Evolutionary conservation across 2,329 filamentous ascomycete genomes (phyloP).

Genomic region (Beauveria scarabaeidicola): DNA sequence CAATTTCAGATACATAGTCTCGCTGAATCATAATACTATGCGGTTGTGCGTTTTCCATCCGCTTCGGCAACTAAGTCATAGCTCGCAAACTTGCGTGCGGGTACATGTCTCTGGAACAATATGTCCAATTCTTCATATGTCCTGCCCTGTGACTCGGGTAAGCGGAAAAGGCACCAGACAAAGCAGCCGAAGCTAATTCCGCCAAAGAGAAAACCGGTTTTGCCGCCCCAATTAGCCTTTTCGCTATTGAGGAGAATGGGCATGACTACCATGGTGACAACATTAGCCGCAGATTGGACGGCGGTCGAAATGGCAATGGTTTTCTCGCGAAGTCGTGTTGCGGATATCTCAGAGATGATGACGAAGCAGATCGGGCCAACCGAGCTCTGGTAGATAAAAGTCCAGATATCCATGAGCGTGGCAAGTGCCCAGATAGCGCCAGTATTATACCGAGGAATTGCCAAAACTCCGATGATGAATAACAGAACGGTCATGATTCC

Average conservation of each 20-base stretch:
- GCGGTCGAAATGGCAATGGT: slow-evolving; percentile 25
- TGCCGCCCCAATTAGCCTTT: slow-evolving; percentile 17
- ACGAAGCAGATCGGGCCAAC: slow-evolving; percentile 35
- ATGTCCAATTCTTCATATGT: slow-evolving; percentile 19
- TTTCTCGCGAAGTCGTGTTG: slow-evolving; percentile 24
- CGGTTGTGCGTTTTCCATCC: neutral
- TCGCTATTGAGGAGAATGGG: slow-evolving; percentile 19
- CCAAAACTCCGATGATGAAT: slow-evolving; percentile 33
- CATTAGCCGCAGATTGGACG: slow-evolving; percentile 16
- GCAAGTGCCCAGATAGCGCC: slow-evolving; percentile 29
- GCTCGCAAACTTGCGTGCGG: slow-evolving; percentile 15
- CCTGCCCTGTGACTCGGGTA: slow-evolving; percentile 19
- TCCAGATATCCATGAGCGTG: slow-evolving; percentile 32
- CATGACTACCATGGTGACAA: slow-evolving; percentile 15
- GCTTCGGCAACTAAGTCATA: slow-evolving; percentile 8
- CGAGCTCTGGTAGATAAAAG: slow-evolving; percentile 31
- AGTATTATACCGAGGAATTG: slow-evolving; percentile 24
- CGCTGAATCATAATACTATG: neutral
- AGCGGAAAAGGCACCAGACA: slow-evolving; percentile 18
- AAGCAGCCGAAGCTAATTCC: slow-evolving; percentile 13
- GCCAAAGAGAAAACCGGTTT: slow-evolving; percentile 17
- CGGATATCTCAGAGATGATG: slow-evolving; percentile 31
- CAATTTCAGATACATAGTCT: neutral
- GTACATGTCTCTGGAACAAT: slow-evolving; percentile 13
- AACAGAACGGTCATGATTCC: slow-evolving; percentile 27